Evolutionary conservation across 1,284 basidiomycete genomes (phyloP), one percentile per base, ranked within the genome.

Genomic region (Cutaneotrichosporon sp.): DNA sequence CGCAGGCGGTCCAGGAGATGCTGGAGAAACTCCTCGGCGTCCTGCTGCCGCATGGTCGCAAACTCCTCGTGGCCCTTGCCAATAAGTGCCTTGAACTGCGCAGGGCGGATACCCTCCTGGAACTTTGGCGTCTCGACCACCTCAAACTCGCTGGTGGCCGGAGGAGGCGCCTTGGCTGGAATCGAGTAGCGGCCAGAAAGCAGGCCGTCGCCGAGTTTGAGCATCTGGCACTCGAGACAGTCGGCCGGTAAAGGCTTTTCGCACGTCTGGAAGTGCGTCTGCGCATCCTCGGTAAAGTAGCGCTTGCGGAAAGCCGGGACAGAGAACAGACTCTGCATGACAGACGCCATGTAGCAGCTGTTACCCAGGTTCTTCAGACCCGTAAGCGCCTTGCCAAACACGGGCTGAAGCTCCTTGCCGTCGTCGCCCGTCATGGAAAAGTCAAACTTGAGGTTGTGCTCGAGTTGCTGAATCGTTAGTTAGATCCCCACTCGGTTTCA

Each of bases 301-400:
- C 88, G 83, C 9, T 78, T 69, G 59, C 84, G 83, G 80, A 97
- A 97, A 0, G 82, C 68, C 0, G 86, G 80, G 3, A 97, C 79
- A 0, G 90, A 80, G 76, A 97, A 97, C 1, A 97, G 66, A 0
- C 84, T 82, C 77, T 98, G 94, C 1, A 97, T 75, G 17, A 92
- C 86, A 0, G 93, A 97, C 0, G 92, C 90, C 84, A 98, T 90
- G 77, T 98, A 98, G 73, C 96, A 98, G 74, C 91, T 90, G 76
- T 97, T 98, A 1, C 94, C 96, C 1, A 99, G 82, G 70, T 99
- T 98, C 39, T 84, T 79, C 1, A 98, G 77, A 2, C 94, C 96
- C 0, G 94, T 97, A 37, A 92, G 74, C 0, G 89, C 90, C 1
- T 86, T 83, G 0, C 94, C 96, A 68, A 88, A 94, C 13, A 97